Percentiles rank a stretch among this genome's conserved stretches.
phyloP scores from a whole-genome alignment of 495 filamentous ascomycete species.

The Daldinia grandis region DNA sequence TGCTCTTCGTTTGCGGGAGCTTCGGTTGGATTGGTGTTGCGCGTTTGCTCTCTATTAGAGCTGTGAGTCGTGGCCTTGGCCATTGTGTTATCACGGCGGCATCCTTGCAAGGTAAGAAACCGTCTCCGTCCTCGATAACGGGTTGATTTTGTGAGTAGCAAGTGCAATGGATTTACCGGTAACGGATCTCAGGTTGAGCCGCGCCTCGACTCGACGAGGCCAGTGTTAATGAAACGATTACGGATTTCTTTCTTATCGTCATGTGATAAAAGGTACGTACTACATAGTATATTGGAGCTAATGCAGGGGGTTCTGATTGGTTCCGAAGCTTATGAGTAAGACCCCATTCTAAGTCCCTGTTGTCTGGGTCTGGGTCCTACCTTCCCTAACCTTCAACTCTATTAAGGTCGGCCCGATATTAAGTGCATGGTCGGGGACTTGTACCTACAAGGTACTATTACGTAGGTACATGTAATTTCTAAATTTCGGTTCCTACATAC shows the following conservation, averaged over 20 bases:
- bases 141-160: conserved; percentile 1
- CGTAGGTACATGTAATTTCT: too few relatives aligned
- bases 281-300: not conserved
- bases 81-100: conserved; percentile 53
- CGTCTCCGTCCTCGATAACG: conserved; percentile 25
- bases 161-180: not conserved
- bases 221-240: conserved; percentile 21
- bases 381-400: conserved; percentile 22
- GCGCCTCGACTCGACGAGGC: conserved; percentile 18
- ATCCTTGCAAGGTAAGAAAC: conserved; percentile 44
- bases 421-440: not conserved
- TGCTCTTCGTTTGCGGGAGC: conserved; percentile 52
- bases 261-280: conserved; percentile 32
- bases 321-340: conserved; percentile 20
- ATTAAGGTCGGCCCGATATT: conserved; percentile 39
- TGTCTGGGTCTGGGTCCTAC: conserved; percentile 8
- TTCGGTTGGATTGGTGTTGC: conserved; percentile 28
- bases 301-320: conserved; percentile 25
- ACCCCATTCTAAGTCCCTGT: conserved; percentile 37
- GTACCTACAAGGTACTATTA: not conserved
- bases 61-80: conserved; percentile 54
- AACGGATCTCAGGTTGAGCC: conserved; percentile 28
- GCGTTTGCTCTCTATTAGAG: conserved; percentile 42
- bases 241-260: conserved; percentile 30
- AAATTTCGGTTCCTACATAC: not conserved